A percentile compares a stretch with the other conserved stretches of the same genome.
Evolutionary conservation across 768 basidiomycete species (phyloP).

Genomic region (Boletus rex-veris): DNA sequence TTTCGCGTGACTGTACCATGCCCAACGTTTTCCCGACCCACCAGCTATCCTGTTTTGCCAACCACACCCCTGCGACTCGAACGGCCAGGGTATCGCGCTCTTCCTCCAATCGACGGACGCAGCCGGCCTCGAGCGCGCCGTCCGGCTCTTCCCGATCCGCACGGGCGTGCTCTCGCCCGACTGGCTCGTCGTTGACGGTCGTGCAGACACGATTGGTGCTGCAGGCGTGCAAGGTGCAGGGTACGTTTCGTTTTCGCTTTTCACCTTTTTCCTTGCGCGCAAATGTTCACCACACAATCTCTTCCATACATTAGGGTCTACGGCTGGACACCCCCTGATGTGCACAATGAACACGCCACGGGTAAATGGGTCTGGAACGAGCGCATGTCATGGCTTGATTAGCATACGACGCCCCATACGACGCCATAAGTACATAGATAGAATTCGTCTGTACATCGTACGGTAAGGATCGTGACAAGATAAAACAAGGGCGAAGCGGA

Average conservation of each 20-base stretch:
- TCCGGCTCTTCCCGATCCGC: conserved; percentile 77
- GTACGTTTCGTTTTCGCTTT: conserved; percentile 38
- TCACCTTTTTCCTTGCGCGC: no score
- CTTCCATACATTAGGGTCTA: conserved; percentile 18
- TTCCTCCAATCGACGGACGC: conserved; percentile 60
- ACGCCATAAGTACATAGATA: conserved; percentile 23
- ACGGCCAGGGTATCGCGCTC: conserved; percentile 35
- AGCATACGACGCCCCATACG: conserved; percentile 27
- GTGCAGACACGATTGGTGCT: conserved; percentile 57
- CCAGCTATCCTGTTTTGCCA: conserved; percentile 59
- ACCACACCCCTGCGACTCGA: conserved; percentile 21
- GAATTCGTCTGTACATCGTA: conserved; percentile 27
- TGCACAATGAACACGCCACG: conserved; percentile 21
- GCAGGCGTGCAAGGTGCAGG: conserved; percentile 77
- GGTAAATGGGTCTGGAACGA: conserved; percentile 45
- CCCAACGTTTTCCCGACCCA: neutral
- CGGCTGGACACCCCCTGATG: conserved; percentile 10
- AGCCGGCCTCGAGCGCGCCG: conserved; percentile 60
- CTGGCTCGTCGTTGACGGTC: conserved; percentile 63
- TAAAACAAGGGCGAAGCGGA: conserved; percentile 13
- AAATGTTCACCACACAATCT: neutral
- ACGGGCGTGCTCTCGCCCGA: conserved; percentile 77
- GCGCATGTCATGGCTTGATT: conserved; percentile 48
- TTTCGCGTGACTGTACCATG: neutral
- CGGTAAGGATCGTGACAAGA: conserved; percentile 29